Evolutionary conservation across 106 monocot genomes (phyloP).

Genomic region (Allium fistulosum): DNA sequence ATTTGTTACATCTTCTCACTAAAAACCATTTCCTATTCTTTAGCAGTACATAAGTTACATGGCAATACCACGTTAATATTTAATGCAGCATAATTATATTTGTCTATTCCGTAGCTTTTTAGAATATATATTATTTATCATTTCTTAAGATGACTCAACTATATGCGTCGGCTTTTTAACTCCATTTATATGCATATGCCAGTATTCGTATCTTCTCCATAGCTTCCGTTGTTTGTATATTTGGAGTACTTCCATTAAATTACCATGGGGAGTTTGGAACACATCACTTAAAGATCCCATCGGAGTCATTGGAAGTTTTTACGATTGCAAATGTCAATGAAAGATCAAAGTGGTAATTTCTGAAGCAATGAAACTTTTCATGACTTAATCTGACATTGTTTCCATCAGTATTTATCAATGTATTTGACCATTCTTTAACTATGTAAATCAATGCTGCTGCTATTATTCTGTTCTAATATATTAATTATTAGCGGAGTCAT

Average conservation of each 20-base stretch:
- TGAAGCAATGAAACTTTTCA: background rate
- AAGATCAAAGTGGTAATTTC: constrained; percentile 33
- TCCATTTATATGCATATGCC: constrained; percentile 4
- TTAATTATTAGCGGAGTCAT: background rate
- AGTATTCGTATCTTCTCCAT: constrained; percentile 62
- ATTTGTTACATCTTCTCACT: no score
- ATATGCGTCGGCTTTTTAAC: background rate
- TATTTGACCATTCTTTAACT: no score
- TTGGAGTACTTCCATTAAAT: constrained; percentile 53
- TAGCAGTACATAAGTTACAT: no score
- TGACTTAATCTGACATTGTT: no score
- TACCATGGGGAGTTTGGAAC: constrained; percentile 42
- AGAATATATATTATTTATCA: no score
- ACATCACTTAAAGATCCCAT: constrained; percentile 30
- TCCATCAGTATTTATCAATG: no score
- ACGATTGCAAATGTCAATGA: constrained; percentile 50
- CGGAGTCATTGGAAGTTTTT: constrained; percentile 57
- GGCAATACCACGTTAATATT: no score
- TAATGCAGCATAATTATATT: no score
- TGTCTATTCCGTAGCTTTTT: no score
- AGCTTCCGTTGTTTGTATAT: constrained; percentile 43
- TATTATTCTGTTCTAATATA: background rate
- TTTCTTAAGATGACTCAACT: no score
- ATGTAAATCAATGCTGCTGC: no score
- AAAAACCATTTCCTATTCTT: no score